phyloP scores from a whole-genome alignment of 176 grass and related monocot species.

The Ampelocalamus luodianensis region DNA sequence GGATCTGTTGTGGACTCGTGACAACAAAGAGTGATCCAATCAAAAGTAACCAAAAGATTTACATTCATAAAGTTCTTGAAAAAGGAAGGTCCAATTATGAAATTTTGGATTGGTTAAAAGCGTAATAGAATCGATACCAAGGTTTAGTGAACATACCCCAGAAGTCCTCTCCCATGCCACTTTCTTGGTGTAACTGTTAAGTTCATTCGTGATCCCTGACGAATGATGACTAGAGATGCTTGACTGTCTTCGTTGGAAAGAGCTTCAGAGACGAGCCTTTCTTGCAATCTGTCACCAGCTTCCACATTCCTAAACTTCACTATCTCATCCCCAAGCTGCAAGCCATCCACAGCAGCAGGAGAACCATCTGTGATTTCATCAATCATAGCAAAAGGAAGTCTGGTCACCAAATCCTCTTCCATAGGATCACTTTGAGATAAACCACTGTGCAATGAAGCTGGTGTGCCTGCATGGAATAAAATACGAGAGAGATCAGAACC shows the following conservation, averaged over 20 bases:
- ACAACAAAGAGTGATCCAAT: not conserved
- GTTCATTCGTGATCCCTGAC: slow-evolving; percentile 66
- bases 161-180: slow-evolving; percentile 81
- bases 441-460: slow-evolving; percentile 27
- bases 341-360: slow-evolving; percentile 70
- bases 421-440: slow-evolving; percentile 63
- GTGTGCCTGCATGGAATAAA: slow-evolving; percentile 49
- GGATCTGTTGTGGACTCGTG: not conserved
- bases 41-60: not conserved
- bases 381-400: slow-evolving; percentile 84
- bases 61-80: slow-evolving; percentile 10
- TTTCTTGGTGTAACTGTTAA: slow-evolving; percentile 77
- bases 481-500: slow-evolving; percentile 32
- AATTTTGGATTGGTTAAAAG: slow-evolving; percentile 10
- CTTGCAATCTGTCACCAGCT: slow-evolving; percentile 71
- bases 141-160: slow-evolving; percentile 66
- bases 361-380: slow-evolving; percentile 91
- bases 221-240: slow-evolving; percentile 61
- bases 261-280: slow-evolving; percentile 75
- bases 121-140: not conserved
- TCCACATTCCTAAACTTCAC: slow-evolving; percentile 88
- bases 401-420: slow-evolving; percentile 60
- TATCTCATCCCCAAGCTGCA: slow-evolving; percentile 89
- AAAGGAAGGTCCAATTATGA: not conserved
- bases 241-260: slow-evolving; percentile 60